Base-by-base conservation (phyloP, 2,329 filamentous ascomycete genomes). In the Lasiodiplodia theobromae region DNA sequence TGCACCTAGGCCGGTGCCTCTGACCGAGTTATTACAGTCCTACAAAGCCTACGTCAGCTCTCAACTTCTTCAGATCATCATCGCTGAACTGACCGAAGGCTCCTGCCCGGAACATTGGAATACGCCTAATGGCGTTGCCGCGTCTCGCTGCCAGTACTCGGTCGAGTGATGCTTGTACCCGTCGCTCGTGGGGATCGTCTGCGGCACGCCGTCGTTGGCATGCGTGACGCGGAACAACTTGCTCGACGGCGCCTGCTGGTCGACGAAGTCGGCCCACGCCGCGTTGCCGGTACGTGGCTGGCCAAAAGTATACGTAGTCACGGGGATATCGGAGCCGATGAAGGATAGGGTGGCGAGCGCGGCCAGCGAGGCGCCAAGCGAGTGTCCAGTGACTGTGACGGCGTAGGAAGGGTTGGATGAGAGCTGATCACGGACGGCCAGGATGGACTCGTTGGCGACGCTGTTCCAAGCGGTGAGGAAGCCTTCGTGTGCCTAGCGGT, bases 191-290 rank as follows among this genome's bases (percentile, higher is more conserved):
- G 67, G 57, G 31, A 58, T 25, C 3, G 57, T 68, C 57, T 68
- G 67, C 28, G 67, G 67, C 18, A 68, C 67, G 47, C 67, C 67
- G n/a, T 68, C 67, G 23, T 68, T 68, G 57, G 57, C 57, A 25
- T 68, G 67, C 38, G 67, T 68, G 47, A 68, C 67, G 18, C 67
- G 67, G 51, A 68, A 68, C 44, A 62, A 34, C 10, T 49, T 60
- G n/a, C 52, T 49, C 16, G 44, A 23, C 12, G 67, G 51, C 18
- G 57, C 57, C 23, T 40, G 31, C n/a, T 34, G 56, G 18, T 68
- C 57, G 3, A 63, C 40, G 47, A 62, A 68, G 49, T 63, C 28
- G 47, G 67, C 57, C 34, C 47, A 68, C 7, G 57, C 57, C 7
- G 57, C 47, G n/a, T 68, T 68, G 37, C 67, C 67, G 10, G 56